Evolutionary conservation across 2,329 filamentous ascomycete genomes (phyloP).

Genomic region (Dactylonectria macrodidyma): DNA sequence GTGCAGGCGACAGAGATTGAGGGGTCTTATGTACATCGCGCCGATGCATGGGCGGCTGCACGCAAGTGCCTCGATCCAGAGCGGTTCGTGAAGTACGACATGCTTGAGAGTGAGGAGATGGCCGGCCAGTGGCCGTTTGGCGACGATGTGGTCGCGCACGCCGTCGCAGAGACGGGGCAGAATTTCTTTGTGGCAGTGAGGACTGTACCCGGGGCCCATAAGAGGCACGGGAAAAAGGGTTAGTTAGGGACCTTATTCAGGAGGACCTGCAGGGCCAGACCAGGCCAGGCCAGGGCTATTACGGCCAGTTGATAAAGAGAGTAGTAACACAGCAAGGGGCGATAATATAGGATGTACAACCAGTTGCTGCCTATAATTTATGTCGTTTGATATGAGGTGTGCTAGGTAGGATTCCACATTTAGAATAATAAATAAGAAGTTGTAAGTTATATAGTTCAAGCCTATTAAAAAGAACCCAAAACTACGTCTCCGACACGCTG

Average conservation of each 20-base stretch:
- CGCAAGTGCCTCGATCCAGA: constrained; percentile 49
- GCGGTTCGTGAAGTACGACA: constrained; percentile 55
- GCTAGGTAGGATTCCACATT: no score
- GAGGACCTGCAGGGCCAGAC: no score
- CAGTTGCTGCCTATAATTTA: no score
- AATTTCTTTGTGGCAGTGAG: constrained; percentile 57
- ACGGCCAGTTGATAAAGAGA: not conserved
- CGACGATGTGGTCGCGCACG: constrained; percentile 60
- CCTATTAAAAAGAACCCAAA: no score
- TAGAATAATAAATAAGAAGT: no score
- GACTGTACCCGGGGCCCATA: constrained; percentile 44
- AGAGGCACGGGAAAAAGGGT: constrained; percentile 20
- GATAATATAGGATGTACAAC: no score
- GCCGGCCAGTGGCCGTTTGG: constrained; percentile 59
- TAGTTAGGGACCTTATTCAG: not conserved
- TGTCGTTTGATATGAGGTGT: no score
- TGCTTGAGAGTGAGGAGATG: constrained; percentile 43
- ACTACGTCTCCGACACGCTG: no score
- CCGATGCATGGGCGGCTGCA: constrained; percentile 54
- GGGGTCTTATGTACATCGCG: constrained; percentile 54
- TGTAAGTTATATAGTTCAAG: no score
- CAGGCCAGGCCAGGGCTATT: not conserved
- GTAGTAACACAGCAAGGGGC: not conserved
- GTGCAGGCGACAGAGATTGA: constrained; percentile 56
- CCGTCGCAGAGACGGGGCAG: constrained; percentile 58